These are phyloP conservation scores for Plasmodium adleri DNA, from an alignment of 169 alveolate species.

Conservation along the genomic window DNA sequence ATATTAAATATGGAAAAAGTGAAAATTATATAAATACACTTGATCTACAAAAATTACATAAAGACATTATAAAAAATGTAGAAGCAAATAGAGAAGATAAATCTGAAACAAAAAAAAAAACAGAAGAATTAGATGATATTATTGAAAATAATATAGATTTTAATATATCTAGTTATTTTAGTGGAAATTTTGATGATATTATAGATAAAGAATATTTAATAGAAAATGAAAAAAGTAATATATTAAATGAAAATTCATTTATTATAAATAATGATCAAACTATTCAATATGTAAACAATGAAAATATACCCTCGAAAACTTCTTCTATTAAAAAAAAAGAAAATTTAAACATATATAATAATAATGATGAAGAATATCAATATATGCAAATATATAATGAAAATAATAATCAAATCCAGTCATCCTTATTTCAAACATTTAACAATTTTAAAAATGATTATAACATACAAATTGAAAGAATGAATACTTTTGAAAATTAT, in stretches of 20 bases:
- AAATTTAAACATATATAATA: not conserved
- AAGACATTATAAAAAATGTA: not conserved
- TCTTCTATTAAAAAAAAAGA: not conserved
- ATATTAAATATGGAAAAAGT: constrained; percentile 8
- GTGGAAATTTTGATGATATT: constrained; percentile 53
- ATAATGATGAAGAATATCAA: constrained; percentile 20
- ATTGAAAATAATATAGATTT: constrained; percentile 63
- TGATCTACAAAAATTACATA: constrained; percentile 4
- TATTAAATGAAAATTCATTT: not conserved
- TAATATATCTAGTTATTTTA: constrained; percentile 68
- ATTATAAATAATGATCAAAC: not conserved
- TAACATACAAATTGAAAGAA: constrained; percentile 40
- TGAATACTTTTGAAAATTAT: constrained; percentile 53
- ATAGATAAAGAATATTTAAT: not conserved
- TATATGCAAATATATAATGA: constrained; percentile 50
- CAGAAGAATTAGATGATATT: constrained; percentile 54
- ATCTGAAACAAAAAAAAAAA: not conserved
- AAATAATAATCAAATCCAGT: constrained; percentile 7
- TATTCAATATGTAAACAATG: not conserved
- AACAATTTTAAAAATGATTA: constrained; percentile 31
- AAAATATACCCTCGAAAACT: not conserved
- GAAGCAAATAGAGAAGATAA: not conserved
- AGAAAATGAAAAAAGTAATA: not conserved
- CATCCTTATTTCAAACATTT: constrained; percentile 2
- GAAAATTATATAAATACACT: not conserved